Evolutionary conservation across 2,329 filamentous ascomycete species (phyloP).

Genomic region (Fusarium liriodendri): DNA sequence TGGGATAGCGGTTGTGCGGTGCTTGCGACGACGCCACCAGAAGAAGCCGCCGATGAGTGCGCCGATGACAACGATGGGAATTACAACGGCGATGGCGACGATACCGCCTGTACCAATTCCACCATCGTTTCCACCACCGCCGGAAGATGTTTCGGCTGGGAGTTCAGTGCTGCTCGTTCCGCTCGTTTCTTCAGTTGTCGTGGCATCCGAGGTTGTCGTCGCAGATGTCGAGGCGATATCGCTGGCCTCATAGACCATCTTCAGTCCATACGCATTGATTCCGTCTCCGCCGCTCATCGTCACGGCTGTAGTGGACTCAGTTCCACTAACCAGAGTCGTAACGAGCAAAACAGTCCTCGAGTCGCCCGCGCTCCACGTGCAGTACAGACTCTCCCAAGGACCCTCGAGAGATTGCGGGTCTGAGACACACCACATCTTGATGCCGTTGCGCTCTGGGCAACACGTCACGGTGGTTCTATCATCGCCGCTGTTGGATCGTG

Average conservation of each 20-base stretch:
- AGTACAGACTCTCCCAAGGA: slow-evolving; percentile 45
- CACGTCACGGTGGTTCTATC: slow-evolving; percentile 50
- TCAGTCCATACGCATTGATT: slow-evolving; percentile 49
- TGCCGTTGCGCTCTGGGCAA: slow-evolving; percentile 44
- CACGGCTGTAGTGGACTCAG: slow-evolving; percentile 33
- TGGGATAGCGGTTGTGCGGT: not conserved
- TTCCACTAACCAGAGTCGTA: slow-evolving; percentile 38
- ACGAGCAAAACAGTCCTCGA: slow-evolving; percentile 37
- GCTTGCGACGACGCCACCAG: slow-evolving; percentile 43
- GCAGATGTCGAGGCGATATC: slow-evolving; percentile 36
- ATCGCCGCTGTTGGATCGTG: slow-evolving; percentile 38
- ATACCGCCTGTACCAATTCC: slow-evolving; percentile 40
- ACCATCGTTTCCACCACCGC: not conserved
- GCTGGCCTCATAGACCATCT: slow-evolving; percentile 50
- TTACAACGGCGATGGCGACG: slow-evolving; percentile 45
- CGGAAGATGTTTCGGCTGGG: slow-evolving; percentile 1
- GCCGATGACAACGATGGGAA: slow-evolving; percentile 45
- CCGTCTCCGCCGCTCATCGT: slow-evolving; percentile 40
- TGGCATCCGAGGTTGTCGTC: slow-evolving; percentile 7
- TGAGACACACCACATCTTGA: slow-evolving; percentile 46
- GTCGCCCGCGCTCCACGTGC: slow-evolving; percentile 48
- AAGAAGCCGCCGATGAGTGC: slow-evolving; percentile 41
- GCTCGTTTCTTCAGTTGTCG: not conserved
- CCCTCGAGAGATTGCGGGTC: slow-evolving; percentile 36
- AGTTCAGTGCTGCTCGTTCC: not conserved